phyloP scores from a whole-genome alignment of 2,329 filamentous ascomycete genomes.

The Lecanicillium sp. region DNA sequence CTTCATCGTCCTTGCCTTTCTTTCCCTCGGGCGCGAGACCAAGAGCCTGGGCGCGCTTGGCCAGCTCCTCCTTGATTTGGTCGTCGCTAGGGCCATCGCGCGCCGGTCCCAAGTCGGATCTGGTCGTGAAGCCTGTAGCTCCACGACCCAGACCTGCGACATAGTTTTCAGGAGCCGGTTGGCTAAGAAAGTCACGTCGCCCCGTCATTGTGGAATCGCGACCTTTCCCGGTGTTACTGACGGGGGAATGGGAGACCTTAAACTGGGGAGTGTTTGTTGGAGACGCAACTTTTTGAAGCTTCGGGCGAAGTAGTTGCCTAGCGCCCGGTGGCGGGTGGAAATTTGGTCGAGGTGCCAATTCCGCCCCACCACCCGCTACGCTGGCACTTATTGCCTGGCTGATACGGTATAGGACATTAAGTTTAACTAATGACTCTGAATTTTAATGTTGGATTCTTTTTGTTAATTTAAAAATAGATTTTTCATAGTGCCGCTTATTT shows the following conservation, averaged over 20 bases:
- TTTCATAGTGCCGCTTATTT: too few relatives aligned
- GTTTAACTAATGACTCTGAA: too few relatives aligned
- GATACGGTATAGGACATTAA: too few relatives aligned
- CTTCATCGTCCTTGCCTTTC: slow-evolving; percentile 58
- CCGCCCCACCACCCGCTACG: too few relatives aligned
- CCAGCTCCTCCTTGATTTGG: slow-evolving; percentile 95
- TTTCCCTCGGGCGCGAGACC: slow-evolving; percentile 62
- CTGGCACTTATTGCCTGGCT: too few relatives aligned
- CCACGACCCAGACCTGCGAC: slow-evolving; percentile 96
- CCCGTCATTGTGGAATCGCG: slow-evolving; percentile 35
- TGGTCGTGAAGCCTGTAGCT: slow-evolving; percentile 94
- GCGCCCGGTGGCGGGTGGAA: not conserved
- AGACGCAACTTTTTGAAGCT: too few relatives aligned
- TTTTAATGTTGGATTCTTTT: too few relatives aligned
- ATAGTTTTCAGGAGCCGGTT: slow-evolving; percentile 78
- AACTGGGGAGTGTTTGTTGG: slow-evolving; percentile 2
- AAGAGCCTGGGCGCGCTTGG: slow-evolving; percentile 82
- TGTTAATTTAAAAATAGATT: too few relatives aligned
- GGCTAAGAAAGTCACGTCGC: slow-evolving; percentile 80
- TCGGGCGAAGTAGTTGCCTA: too few relatives aligned
- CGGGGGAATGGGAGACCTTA: not conserved
- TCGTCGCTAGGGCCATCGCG: slow-evolving; percentile 94
- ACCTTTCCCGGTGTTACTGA: not conserved
- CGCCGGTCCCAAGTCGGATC: slow-evolving; percentile 91
- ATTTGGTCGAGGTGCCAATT: not conserved